Base-by-base conservation (phyloP, 1,284 basidiomycete genomes). In the Cystobasidiaceae sp. region DNA sequence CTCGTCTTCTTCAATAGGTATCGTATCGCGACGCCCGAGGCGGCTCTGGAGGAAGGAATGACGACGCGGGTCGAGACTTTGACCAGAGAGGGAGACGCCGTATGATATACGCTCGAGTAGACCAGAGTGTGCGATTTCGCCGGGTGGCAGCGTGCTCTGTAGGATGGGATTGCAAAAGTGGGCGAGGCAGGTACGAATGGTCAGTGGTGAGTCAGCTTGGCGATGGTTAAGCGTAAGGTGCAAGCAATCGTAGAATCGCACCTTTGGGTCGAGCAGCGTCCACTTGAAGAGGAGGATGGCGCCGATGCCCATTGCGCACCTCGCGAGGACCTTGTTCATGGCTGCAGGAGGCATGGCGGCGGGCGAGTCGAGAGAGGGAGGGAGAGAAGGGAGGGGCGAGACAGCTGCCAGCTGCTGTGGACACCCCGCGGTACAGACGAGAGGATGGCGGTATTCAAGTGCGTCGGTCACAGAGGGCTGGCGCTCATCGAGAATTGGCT, bases 11-110 rank as follows among this genome's bases (percentile, higher is more conserved):
- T 28, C 41, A 7, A 46, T 23, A 15, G 44, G 43, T n/a, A 64
- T 50, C 15, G 60, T 51, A 33, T 57, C 57, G 58, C 74, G 71
- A 46, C 73, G 69, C 21, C 71, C 71, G 39, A 75, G 84, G 32
- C 93, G 83, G 1, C 83, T 82, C 78, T 97, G 93, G 39, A 96
- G 77, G 74, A 93, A 96, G 19, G 85, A 83, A 78, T 93, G 85
- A 69, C 86, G 86, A 68, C 90, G 87, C 7, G 89, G 86, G 80
- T 96, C 92, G 37, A 96, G 82, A 13, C 82, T 82, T 74, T 86
- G 88, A 76, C 91, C 89, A 4, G 70, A 71, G 19, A 75, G 66
- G 0, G 74, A 73, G 3, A 67, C 68, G n/a, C 86, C 81, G 19
- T 88, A 81, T 0, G 89, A 86, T 33, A 93, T 88, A 82, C 82